A percentile compares a stretch with the other conserved stretches of the same genome.
phyloP scores from a whole-genome alignment of 2,329 filamentous ascomycete genomes.

The Pyrenophora tritici-repentis region DNA sequence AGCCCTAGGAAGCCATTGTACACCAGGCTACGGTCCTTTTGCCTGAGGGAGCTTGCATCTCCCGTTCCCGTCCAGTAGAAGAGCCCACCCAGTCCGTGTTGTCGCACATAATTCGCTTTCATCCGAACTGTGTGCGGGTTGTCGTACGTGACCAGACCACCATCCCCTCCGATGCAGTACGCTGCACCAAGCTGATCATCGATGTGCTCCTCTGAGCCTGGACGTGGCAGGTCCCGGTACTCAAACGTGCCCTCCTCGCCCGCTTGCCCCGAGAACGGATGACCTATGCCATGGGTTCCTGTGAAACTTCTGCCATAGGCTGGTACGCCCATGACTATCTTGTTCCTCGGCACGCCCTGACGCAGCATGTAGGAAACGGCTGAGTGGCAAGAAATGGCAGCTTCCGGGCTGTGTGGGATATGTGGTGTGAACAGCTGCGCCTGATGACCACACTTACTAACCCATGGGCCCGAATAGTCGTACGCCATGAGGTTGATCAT shows the following conservation, averaged over 20 bases:
- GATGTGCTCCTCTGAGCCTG: conserved; percentile 66
- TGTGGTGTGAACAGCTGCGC: conserved; percentile 71
- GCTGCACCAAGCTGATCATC: conserved; percentile 72
- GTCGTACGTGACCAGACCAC: conserved; percentile 80
- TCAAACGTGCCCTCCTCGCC: conserved; percentile 74
- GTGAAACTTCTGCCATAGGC: conserved; percentile 77
- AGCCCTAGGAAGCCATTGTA: conserved; percentile 63
- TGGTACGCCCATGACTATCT: conserved; percentile 77
- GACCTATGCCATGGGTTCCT: conserved; percentile 66
- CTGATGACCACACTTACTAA: conserved; percentile 70
- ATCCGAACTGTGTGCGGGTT: conserved; percentile 75
- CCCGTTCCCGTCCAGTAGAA: conserved; percentile 84
- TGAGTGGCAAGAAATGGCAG: conserved; percentile 65
- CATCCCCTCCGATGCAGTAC: conserved; percentile 72
- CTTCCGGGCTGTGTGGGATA: conserved; percentile 59
- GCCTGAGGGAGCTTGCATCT: conserved; percentile 59
- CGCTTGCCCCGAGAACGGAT: conserved; percentile 58
- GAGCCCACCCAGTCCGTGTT: conserved; percentile 72
- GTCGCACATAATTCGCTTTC: conserved; percentile 75
- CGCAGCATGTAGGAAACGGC: conserved; percentile 68
- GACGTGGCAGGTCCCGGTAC: conserved; percentile 70
- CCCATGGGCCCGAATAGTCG: conserved; percentile 77
- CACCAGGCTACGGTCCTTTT: conserved; percentile 61
- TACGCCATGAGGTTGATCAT: conserved; percentile 80
- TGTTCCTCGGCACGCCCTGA: conserved; percentile 69